A percentile compares a stretch with the other conserved stretches of the same genome.
These are phyloP conservation scores for Ogataea naganishii DNA, from an alignment of 805 yeast species.

Conservation along the genomic window DNA sequence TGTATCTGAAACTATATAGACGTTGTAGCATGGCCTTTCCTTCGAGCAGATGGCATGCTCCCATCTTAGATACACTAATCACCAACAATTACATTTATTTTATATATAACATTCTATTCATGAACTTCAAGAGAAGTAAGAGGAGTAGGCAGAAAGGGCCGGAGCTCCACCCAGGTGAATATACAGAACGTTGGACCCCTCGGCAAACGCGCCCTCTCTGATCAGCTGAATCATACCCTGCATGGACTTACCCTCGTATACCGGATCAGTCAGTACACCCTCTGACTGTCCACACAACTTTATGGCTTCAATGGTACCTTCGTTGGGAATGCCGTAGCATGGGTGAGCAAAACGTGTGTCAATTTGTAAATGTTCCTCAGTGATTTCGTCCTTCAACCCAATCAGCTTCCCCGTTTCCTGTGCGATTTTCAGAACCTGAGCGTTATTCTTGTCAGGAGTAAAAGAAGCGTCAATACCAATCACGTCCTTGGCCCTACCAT, in stretches of 20 bases:
- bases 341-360: conserved; percentile 27
- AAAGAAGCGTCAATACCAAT: conserved; percentile 28
- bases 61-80: too few relatives aligned
- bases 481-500: conserved; percentile 24
- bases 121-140: too few relatives aligned
- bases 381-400: conserved; percentile 18
- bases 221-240: conserved; percentile 21
- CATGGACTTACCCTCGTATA: conserved; percentile 28
- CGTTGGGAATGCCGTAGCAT: conserved; percentile 26
- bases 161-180: conserved; percentile 27
- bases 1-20: too few relatives aligned
- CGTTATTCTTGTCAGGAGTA: conserved; percentile 26
- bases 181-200: conserved; percentile 22
- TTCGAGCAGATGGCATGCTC: too few relatives aligned
- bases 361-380: conserved; percentile 16
- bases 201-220: conserved; percentile 16
- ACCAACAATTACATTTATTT: too few relatives aligned
- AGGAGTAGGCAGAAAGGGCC: conserved; percentile 21
- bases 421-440: conserved; percentile 25
- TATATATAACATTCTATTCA: too few relatives aligned
- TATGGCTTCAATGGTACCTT: conserved; percentile 28
- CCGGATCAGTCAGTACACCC: conserved; percentile 28
- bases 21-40: too few relatives aligned
- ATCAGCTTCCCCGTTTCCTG: conserved; percentile 23
- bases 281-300: conserved; percentile 25